These are phyloP conservation scores for Platanus orientalis DNA, from an alignment of 164 flowering plant genomes.

Conservation along the genomic window DNA sequence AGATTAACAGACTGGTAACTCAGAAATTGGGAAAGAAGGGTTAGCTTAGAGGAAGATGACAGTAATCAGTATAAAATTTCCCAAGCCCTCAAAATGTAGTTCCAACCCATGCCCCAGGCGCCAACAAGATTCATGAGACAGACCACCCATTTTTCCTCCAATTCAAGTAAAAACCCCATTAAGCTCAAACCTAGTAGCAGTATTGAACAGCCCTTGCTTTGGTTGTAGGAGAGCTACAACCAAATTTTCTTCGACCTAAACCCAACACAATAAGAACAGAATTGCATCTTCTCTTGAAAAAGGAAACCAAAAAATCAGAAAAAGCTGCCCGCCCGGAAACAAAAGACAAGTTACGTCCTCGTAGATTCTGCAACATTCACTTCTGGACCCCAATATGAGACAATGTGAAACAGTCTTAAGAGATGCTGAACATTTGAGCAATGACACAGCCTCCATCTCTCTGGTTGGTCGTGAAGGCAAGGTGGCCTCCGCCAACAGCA, in stretches of 20 bases:
- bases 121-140: constrained; percentile 9
- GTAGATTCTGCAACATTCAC: constrained; percentile 31
- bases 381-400: constrained; percentile 20
- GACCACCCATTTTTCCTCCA: background rate
- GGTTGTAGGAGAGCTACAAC: constrained; percentile 59
- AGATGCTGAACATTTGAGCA: constrained; percentile 25
- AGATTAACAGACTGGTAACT: background rate
- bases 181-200: constrained; percentile 40
- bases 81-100: constrained; percentile 11
- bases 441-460: constrained; percentile 25
- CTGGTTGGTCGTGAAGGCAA: constrained; percentile 22
- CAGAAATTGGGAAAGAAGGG: background rate
- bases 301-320: constrained; percentile 25
- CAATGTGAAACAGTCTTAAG: constrained; percentile 15
- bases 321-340: constrained; percentile 38
- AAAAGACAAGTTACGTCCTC: constrained; percentile 36
- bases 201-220: constrained; percentile 36
- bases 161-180: constrained; percentile 25
- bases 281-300: constrained; percentile 34
- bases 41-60: constrained; percentile 1
- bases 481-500: constrained; percentile 33
- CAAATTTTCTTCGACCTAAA: constrained; percentile 41
- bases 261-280: constrained; percentile 39
- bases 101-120: constrained; percentile 8
- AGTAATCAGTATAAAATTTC: constrained; percentile 11